phyloP scores from a whole-genome alignment of 768 basidiomycete species.

The Phlegmacium glaucopus region DNA sequence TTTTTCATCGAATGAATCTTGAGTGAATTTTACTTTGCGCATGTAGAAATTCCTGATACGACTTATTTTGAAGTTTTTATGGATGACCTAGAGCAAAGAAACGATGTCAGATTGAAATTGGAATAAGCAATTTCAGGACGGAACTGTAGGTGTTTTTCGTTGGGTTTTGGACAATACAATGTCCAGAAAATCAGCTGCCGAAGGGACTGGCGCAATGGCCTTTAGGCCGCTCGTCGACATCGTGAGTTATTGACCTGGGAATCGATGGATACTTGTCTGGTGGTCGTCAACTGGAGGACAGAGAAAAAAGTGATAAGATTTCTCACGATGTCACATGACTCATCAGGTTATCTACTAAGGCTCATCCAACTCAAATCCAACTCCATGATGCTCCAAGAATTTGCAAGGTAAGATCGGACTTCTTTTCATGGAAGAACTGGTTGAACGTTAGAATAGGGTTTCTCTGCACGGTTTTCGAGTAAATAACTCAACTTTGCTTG shows the following conservation, averaged over 20 bases:
- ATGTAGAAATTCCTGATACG: slow-evolving; percentile 98
- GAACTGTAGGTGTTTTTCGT: slow-evolving; percentile 93
- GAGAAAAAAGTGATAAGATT: no score
- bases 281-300: no score
- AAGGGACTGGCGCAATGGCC: slow-evolving; percentile 98
- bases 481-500: no score
- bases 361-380: no score
- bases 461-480: no score
- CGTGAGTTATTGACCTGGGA: slow-evolving; percentile 7
- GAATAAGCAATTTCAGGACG: not conserved
- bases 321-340: no score
- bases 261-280: slow-evolving; percentile 2
- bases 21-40: slow-evolving; percentile 99
- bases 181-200: slow-evolving; percentile 90
- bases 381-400: no score
- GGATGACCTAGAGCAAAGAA: slow-evolving; percentile 68
- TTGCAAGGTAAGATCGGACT: no score
- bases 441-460: no score
- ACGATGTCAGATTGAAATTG: no score
- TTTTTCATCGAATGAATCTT: slow-evolving; percentile 96
- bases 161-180: slow-evolving; percentile 93
- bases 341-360: no score
- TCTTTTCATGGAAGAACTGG: no score
- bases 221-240: slow-evolving; percentile 91
- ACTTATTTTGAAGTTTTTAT: slow-evolving; percentile 99